Conservation (phyloP, 2,329 filamentous ascomycete genomes). For the Nothophoma quercina region DNA sequence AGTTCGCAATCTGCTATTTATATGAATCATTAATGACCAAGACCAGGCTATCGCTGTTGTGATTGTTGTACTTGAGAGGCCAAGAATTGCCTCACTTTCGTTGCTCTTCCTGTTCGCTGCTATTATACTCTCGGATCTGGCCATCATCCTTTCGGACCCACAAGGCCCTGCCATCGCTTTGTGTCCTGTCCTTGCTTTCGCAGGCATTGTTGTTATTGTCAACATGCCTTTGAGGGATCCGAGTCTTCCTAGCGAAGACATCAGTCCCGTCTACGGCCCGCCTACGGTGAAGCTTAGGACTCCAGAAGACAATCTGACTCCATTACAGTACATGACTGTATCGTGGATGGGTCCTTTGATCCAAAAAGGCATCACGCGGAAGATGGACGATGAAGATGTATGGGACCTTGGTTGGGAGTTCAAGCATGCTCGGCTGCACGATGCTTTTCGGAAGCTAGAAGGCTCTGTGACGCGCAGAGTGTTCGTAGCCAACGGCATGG, state of each 20-base stretch:
- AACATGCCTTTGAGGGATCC: constrained; percentile 75
- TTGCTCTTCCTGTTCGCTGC: constrained; percentile 48
- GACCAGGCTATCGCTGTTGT: constrained; percentile 45
- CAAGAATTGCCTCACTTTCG: constrained; percentile 51
- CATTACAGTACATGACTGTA: constrained; percentile 86
- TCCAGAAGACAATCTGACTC: constrained; percentile 79
- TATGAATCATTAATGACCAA: constrained; percentile 18
- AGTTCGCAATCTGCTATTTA: constrained; percentile 1
- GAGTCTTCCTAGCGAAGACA: constrained; percentile 60
- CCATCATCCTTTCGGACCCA: constrained; percentile 28
- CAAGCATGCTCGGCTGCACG: constrained; percentile 78
- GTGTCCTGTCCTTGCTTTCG: constrained; percentile 53
- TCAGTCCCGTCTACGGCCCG: constrained; percentile 64
- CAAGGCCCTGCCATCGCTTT: constrained; percentile 43
- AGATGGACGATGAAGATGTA: constrained; percentile 79
- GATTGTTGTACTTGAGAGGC: constrained; percentile 50
- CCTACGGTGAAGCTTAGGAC: constrained; percentile 70
- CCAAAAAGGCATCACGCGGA: constrained; percentile 65
- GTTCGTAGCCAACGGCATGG: constrained; percentile 78
- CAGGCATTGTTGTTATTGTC: constrained; percentile 63
- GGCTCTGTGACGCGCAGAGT: constrained; percentile 77
- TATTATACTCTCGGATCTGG: constrained; percentile 46
- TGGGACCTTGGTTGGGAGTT: constrained; percentile 84
- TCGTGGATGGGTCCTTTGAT: constrained; percentile 84
- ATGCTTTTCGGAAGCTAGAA: constrained; percentile 73